A percentile compares a stretch with the other conserved stretches of the same genome.
Evolutionary conservation across 2,329 filamentous ascomycete species (phyloP).

Genomic region (Thermoascus crustaceus): DNA sequence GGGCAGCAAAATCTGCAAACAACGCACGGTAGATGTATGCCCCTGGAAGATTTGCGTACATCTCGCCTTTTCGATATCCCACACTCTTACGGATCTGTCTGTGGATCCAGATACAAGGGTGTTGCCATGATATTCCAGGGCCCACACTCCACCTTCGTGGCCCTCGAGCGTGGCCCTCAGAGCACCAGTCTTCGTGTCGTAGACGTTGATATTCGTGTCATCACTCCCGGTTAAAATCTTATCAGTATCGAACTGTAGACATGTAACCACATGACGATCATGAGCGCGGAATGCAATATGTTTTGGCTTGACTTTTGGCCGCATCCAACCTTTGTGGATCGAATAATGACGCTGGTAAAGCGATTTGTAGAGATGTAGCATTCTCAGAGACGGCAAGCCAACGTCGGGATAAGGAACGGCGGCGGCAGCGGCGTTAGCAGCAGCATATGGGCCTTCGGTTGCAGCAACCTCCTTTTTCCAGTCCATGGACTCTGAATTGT

Average conservation of each 20-base stretch:
- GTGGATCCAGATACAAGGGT: constrained; percentile 92
- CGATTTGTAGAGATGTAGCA: constrained; percentile 90
- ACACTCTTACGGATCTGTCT: constrained; percentile 95
- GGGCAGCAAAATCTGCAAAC: constrained; percentile 87
- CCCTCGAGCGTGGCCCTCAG: constrained; percentile 76
- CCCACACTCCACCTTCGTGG: constrained; percentile 97
- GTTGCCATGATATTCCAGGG: constrained; percentile 91
- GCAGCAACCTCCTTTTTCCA: constrained; percentile 42
- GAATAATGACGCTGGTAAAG: constrained; percentile 88
- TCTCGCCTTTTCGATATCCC: constrained; percentile 89
- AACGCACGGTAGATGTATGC: constrained; percentile 94
- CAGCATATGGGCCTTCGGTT: constrained; percentile 76
- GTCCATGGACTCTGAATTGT: constrained; percentile 32
- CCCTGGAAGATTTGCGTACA: constrained; percentile 96
- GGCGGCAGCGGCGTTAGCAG: constrained; percentile 69
- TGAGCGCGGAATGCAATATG: constrained; percentile 97
- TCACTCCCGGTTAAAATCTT: constrained; percentile 97
- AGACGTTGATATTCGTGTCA: constrained; percentile 95
- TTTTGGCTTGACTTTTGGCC: constrained; percentile 67
- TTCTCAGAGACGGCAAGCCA: constrained; percentile 68
- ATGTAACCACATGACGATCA: constrained; percentile 92
- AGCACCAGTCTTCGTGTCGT: constrained; percentile 90
- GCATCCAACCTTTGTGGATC: constrained; percentile 89
- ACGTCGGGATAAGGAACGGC: constrained; percentile 76
- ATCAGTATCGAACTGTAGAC: constrained; percentile 93